A percentile compares a stretch with the other conserved stretches of the same genome.
These are phyloP conservation scores for Phaseolus lunatus DNA, from an alignment of 306 rosid genomes.

Conservation along the genomic window DNA sequence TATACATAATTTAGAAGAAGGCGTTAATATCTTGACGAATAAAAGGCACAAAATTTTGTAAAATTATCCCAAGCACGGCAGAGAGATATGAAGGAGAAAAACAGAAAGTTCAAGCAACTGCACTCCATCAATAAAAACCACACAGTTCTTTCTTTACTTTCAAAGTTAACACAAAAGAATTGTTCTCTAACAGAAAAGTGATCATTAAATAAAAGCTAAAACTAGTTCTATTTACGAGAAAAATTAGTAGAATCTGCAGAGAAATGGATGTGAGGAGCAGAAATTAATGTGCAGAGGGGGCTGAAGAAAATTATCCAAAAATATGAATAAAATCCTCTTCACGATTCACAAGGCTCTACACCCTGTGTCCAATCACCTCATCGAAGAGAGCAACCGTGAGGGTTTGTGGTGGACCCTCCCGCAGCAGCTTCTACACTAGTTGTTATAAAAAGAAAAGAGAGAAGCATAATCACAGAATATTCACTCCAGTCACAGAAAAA, in stretches of 20 bases:
- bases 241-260: constrained; percentile 27
- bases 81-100: neutral
- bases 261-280: neutral
- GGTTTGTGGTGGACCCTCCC: constrained; percentile 46
- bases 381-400: constrained; percentile 37
- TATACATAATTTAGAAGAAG: constrained; percentile 19
- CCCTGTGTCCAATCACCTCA: constrained; percentile 19
- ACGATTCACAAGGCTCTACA: constrained; percentile 26
- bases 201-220: neutral
- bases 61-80: constrained; percentile 38
- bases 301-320: constrained; percentile 22
- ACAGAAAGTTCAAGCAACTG: neutral
- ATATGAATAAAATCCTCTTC: constrained; percentile 36
- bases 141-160: constrained; percentile 1
- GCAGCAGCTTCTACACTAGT: constrained; percentile 10
- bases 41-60: constrained; percentile 7
- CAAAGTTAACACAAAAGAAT: constrained; percentile 10
- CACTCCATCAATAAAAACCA: neutral
- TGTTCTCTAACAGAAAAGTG: too few species aligned
- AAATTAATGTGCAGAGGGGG: neutral
- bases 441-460: neutral
- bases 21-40: constrained; percentile 10
- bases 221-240: constrained; percentile 35
- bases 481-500: constrained; percentile 28
- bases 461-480: constrained; percentile 36